phyloP scores from a whole-genome alignment of 805 yeast species.

The Hanseniaspora vineae region DNA sequence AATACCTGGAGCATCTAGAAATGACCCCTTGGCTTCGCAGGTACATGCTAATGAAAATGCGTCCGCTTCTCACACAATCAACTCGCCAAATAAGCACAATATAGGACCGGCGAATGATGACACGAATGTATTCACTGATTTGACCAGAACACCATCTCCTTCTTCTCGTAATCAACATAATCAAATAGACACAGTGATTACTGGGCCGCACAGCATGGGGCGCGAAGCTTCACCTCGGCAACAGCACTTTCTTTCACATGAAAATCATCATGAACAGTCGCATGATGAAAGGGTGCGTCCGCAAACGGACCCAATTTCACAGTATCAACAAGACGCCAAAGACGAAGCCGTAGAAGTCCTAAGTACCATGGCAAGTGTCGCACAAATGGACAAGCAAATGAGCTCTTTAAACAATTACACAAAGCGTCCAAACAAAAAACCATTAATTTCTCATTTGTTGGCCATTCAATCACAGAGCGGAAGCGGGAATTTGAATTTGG shows the following conservation, averaged over 20 bases:
- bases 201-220: no score
- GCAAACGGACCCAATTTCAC: conserved; percentile 12
- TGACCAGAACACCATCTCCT: no score
- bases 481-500: conserved; percentile 38
- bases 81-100: neutral
- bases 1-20: neutral
- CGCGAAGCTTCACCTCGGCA: no score
- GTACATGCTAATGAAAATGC: neutral
- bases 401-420: conserved; percentile 1
- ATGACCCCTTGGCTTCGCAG: neutral
- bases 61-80: neutral
- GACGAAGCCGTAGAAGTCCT: conserved; percentile 5
- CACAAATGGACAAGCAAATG: conserved; percentile 3
- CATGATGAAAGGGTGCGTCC: neutral
- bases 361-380: conserved; percentile 6
- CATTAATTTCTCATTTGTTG: conserved; percentile 1
- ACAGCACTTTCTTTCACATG: no score
- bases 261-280: no score
- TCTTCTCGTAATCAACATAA: no score
- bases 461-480: conserved; percentile 8
- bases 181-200: no score
- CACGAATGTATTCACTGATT: no score
- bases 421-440: neutral
- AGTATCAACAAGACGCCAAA: conserved; percentile 5
- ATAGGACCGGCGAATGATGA: no score